Conservation (phyloP, 139 green algal species). For the Coelastrella sp. region DNA sequence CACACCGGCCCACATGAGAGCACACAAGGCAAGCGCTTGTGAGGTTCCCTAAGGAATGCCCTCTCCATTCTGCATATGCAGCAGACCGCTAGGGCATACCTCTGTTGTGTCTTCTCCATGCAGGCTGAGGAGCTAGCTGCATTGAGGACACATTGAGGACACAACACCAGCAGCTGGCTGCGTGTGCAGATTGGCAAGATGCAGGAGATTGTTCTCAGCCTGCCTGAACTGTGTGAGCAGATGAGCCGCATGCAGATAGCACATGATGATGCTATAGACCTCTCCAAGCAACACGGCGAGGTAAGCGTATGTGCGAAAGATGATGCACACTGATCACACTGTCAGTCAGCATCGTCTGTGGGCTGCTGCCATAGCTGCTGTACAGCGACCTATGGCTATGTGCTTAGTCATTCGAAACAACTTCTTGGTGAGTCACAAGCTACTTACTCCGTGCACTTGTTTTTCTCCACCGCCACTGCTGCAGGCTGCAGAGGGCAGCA, state of each 20-base stretch:
- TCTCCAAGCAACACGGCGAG: constrained; percentile 12
- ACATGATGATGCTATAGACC: neutral
- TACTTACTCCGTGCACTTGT: too few species aligned
- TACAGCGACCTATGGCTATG: neutral
- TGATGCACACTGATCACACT: neutral
- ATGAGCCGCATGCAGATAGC: constrained; percentile 17
- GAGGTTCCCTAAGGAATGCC: too few species aligned
- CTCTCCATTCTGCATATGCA: too few species aligned
- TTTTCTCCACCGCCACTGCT: neutral
- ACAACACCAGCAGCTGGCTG: constrained; percentile 22
- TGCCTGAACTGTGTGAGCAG: constrained; percentile 34
- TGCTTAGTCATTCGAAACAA: neutral
- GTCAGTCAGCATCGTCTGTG: too few species aligned
- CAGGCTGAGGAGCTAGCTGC: neutral
- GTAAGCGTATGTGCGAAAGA: neutral
- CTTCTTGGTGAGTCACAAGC: neutral
- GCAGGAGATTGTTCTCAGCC: neutral
- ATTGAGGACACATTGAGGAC: neutral
- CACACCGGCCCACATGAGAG: too few species aligned
- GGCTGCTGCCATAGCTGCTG: neutral
- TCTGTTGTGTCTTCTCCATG: neutral
- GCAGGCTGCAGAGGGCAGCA: constrained; percentile 30
- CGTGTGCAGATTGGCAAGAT: constrained; percentile 13
- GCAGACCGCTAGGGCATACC: too few species aligned
- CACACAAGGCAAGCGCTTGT: too few species aligned